Conservation (phyloP, 1,139 yeast genomes). For the Pichia sp. region DNA sequence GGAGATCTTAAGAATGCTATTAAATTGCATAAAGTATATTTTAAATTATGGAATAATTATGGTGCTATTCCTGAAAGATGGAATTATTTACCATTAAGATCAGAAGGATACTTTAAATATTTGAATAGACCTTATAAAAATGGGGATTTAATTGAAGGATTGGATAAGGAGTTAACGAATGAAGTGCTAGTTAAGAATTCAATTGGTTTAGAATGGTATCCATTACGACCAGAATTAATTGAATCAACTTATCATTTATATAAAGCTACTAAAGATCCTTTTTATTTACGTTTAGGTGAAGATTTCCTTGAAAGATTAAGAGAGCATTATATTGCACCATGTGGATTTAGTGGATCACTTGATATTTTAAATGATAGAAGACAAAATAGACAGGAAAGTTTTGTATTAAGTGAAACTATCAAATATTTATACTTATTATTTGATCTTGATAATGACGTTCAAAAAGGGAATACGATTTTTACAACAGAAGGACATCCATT, state of each 20-base stretch:
- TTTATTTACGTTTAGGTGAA: constrained; percentile 71
- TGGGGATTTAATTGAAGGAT: constrained; percentile 21
- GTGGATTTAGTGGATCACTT: constrained; percentile 81
- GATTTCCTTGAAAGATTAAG: constrained; percentile 52
- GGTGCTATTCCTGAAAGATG: constrained; percentile 88
- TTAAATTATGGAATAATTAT: constrained; percentile 74
- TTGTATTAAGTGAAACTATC: constrained; percentile 79
- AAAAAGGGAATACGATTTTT: constrained; percentile 55
- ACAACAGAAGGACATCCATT: constrained; percentile 94
- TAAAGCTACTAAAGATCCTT: constrained; percentile 81
- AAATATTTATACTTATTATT: constrained; percentile 79
- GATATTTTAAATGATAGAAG: constrained; percentile 56
- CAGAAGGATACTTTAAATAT: constrained; percentile 15
- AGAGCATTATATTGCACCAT: constrained; percentile 46
- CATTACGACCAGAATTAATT: constrained; percentile 83
- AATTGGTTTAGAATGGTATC: constrained; percentile 78
- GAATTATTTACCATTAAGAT: constrained; percentile 37
- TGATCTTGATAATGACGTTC: constrained; percentile 41
- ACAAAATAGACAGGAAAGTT: constrained; percentile 87
- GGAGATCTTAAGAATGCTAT: constrained; percentile 71
- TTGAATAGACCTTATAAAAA: constrained; percentile 12
- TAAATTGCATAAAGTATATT: constrained; percentile 53
- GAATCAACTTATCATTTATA: constrained; percentile 84
- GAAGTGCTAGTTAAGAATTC: constrained; percentile 27
- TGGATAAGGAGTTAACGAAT: constrained; percentile 20